Evolutionary conservation across 768 basidiomycete species (phyloP), one percentile per base, ranked within the genome.

Genomic region (Pleurotus tuoliensis): DNA sequence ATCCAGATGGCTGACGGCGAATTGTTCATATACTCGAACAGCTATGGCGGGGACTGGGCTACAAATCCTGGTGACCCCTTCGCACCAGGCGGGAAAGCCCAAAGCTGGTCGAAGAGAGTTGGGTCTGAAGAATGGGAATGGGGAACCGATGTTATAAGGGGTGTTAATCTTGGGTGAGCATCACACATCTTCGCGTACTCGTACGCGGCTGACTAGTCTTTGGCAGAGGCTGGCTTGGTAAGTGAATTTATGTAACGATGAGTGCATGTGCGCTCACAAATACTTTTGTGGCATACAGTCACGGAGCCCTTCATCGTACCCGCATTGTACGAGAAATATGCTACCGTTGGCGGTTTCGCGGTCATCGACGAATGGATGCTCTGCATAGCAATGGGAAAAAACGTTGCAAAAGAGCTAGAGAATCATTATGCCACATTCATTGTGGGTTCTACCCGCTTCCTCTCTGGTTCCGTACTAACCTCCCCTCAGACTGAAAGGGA

Each of bases 341-440:
- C 82, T 43, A 73, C 65, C 57, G 60, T 72, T 2, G 69, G 73
- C 25, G 66, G 63, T 20, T 71, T 73, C 38, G 70, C 75, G 5
- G 73, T 88, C 15, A 72, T 82, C 8, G 89, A 91, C 62, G 89
- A 90, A 66, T 93, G 87, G 87, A 87, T 86, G 1, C 75, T 92
- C 57, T 87, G 83, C 34, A 61, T 80, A 43, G 80, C 82, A 24
- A 86, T 88, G 82, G 79, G 85, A 24, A 71, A 74, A n/a, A 82
- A 88, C 59, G 76, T 87, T 38, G 79, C 85, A 20, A 72, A 71
- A 27, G 82, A 84, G 45, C 79, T 96, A 70, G 88, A 90, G 65
- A 72, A 85, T 30, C 94, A 95, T 65, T 96, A 94, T 70, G 74
- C 81, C 58, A 92, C 92, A 0, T 94, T 94, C 69, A 88, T 94